A percentile compares a stretch with the other conserved stretches of the same genome.
Conservation (phyloP, 1,139 yeast species). For the Eremothecium coryli region DNA sequence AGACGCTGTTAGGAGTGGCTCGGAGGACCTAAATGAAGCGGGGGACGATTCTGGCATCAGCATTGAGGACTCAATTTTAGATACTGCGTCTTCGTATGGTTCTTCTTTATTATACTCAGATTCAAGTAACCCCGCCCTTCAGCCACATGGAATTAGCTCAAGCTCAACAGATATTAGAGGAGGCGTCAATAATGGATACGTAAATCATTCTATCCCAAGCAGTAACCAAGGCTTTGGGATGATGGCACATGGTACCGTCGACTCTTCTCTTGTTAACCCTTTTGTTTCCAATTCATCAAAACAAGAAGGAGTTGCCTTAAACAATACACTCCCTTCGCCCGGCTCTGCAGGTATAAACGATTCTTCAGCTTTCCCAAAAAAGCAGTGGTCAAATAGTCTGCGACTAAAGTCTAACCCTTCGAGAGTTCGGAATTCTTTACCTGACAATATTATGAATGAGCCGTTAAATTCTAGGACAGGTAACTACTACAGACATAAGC, state of each 20-base stretch:
- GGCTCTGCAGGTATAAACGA: too few species aligned
- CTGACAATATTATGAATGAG: too few species aligned
- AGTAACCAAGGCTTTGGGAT: conserved; percentile 9
- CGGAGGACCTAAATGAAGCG: conserved; percentile 5
- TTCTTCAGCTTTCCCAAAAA: too few species aligned
- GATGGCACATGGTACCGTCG: too few species aligned
- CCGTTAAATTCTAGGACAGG: conserved; percentile 4
- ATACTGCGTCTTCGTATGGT: conserved; percentile 32
- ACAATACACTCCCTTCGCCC: too few species aligned
- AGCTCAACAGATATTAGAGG: not conserved
- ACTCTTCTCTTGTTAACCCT: too few species aligned
- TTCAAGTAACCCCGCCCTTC: conserved; percentile 28
- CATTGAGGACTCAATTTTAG: conserved; percentile 20
- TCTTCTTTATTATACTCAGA: conserved; percentile 34
- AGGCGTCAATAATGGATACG: not conserved
- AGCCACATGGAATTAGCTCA: not conserved
- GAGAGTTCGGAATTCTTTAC: too few species aligned
- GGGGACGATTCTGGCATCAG: conserved; percentile 9
- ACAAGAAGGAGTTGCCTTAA: too few species aligned
- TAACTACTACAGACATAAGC: conserved; percentile 6
- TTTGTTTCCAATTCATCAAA: too few species aligned
- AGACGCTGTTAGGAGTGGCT: conserved; percentile 7
- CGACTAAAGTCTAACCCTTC: too few species aligned
- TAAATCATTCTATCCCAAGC: conserved; percentile 15
- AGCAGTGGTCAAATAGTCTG: too few species aligned